Evolutionary conservation across 345 rosid genomes (phyloP).

Genomic region (Schrenkiella parvula): DNA sequence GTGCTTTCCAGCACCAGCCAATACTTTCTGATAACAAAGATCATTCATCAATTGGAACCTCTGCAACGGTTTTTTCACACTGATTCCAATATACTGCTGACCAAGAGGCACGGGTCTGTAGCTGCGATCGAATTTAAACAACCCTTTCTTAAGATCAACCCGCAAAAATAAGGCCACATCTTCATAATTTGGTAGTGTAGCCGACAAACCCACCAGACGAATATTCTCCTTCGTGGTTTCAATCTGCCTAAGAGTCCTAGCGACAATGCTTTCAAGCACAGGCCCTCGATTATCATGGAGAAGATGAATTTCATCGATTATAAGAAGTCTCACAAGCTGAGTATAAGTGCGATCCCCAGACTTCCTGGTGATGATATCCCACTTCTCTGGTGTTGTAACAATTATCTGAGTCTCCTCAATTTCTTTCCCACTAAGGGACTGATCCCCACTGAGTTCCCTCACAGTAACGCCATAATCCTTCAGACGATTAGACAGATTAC

Average conservation of each 20-base stretch:
- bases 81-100: conserved; percentile 92
- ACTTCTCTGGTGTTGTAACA: conserved; percentile 97
- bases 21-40: conserved; percentile 83
- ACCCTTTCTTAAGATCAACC: conserved; percentile 61
- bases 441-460: conserved; percentile 94
- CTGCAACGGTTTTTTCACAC: conserved; percentile 88
- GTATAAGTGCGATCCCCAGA: conserved; percentile 99
- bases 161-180: conserved; percentile 90
- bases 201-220: conserved; percentile 91
- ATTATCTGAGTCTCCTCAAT: conserved; percentile 96
- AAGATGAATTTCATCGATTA: conserved; percentile 94
- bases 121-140: conserved; percentile 90
- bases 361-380: conserved; percentile 96
- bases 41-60: conserved; percentile 98
- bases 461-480: conserved; percentile 71
- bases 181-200: conserved; percentile 91
- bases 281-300: conserved; percentile 99
- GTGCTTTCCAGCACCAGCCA: conserved; percentile 90
- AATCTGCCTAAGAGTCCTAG: conserved; percentile 91
- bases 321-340: conserved; percentile 82
- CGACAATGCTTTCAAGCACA: conserved; percentile 96
- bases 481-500: conserved; percentile 81
- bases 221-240: conserved; percentile 91
- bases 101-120: conserved; percentile 92
- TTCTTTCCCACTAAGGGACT: conserved; percentile 83